phyloP scores from a whole-genome alignment of 441 rosid species.

The Gossypium lobatum region DNA sequence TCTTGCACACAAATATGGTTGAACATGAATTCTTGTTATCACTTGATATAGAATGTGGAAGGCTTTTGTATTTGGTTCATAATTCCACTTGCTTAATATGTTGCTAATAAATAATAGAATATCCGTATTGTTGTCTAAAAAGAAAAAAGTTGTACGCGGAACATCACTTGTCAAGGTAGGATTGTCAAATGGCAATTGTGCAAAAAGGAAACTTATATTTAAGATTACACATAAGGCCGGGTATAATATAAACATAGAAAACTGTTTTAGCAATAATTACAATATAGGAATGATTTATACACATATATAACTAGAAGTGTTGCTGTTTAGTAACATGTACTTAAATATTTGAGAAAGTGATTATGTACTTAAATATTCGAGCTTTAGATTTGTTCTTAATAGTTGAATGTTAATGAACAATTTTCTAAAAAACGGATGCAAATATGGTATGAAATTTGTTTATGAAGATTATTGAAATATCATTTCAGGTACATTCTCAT shows the following conservation, averaged over 20 bases:
- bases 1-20: neutral
- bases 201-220: neutral
- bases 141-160: neutral
- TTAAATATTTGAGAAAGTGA: neutral
- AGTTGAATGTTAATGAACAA: neutral
- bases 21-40: neutral
- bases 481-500: conserved; percentile 30
- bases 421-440: neutral
- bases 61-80: conserved; percentile 7
- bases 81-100: neutral
- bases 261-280: neutral
- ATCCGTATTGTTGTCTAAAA: neutral
- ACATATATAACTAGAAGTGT: neutral
- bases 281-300: neutral
- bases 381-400: neutral
- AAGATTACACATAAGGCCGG: neutral
- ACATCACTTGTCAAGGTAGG: neutral
- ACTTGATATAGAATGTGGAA: neutral
- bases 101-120: neutral
- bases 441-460: neutral
- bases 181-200: neutral
- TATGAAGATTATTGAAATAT: neutral
- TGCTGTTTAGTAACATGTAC: neutral
- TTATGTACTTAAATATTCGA: neutral
- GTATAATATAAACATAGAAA: neutral